Evolutionary conservation across 2,329 filamentous ascomycete genomes (phyloP), one percentile per base, ranked within the genome.

Genomic region (Ophiostoma populinum): DNA sequence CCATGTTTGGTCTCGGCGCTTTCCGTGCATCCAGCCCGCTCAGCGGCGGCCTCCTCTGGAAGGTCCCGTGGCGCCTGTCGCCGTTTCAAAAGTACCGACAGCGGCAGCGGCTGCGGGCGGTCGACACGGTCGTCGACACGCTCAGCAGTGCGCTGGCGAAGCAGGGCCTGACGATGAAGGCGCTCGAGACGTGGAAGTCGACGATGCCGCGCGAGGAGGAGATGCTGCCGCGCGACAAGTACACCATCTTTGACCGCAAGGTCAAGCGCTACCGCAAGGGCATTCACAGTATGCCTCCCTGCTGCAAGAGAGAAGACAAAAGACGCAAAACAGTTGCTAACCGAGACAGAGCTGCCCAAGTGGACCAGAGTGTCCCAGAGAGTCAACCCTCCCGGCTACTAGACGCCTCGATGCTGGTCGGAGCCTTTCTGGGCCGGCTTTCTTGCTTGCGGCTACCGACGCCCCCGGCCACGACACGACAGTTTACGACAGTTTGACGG

Each of bases 221-320:
- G 65, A 98, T 98, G 90, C 55, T 92, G 55, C 79, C 90, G 31
- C 79, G 73, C 58, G 90, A 98, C 62, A 98, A 98, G 62, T 98
- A 98, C 62, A 93, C 83, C 19, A 79, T 98, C 50, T 98, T 95
- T 58, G 87, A 93, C 58, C 76, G 86, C 48, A 94, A 95, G 59
- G 85, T 80, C 55, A 92, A 86, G 73, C 76, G 72, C 49, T 98
- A 95, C 57, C 69, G 90, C 54, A 98, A 98, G 72, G 82, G 85
- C 37, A 86, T 98, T 55, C 87, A 95, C 61, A 95, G 86, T 93
- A 68, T 49, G 83, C 73, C 38, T n/a, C 5, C 10, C 18, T 7
- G 19, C 13, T 25, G 17, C 24, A 16, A 35, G 26, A 15, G 2
- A 9, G 16, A 21, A 10, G 32, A 26, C 6, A 3, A 26, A 13